Percentiles rank a stretch among this genome's conserved stretches.
These are phyloP conservation scores for Phtheirospermum japonicum DNA, from an alignment of 257 asterid species.

Conservation along the genomic window DNA sequence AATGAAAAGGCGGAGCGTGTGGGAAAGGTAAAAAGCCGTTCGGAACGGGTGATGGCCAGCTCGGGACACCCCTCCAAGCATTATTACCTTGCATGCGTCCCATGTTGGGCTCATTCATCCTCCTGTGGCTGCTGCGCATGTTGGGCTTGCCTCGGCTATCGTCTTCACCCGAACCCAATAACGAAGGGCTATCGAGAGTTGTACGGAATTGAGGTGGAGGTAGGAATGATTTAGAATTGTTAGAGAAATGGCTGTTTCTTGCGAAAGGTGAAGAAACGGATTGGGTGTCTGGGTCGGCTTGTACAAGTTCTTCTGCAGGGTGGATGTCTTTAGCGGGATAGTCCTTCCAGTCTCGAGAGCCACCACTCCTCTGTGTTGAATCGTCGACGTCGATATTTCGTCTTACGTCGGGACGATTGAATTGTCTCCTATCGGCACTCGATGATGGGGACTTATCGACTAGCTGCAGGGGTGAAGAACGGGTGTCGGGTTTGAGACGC, in stretches of 20 bases:
- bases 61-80: constrained; percentile 89
- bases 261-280: constrained; percentile 78
- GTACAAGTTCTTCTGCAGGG: constrained; percentile 65
- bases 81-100: constrained; percentile 78
- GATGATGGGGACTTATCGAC: constrained; percentile 80
- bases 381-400: constrained; percentile 66
- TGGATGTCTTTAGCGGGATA: constrained; percentile 50
- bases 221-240: constrained; percentile 56
- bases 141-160: constrained; percentile 69
- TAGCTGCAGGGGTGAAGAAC: constrained; percentile 58
- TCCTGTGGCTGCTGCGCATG: constrained; percentile 75
- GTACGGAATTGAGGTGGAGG: constrained; percentile 60
- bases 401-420: constrained; percentile 59
- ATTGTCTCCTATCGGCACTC: constrained; percentile 56
- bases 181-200: constrained; percentile 62
- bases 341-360: constrained; percentile 64
- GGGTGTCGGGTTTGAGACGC: constrained; percentile 61
- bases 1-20: constrained; percentile 78
- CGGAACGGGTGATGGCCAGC: constrained; percentile 87
- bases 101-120: constrained; percentile 67
- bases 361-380: constrained; percentile 67
- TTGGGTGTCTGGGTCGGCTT: constrained; percentile 58
- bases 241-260: constrained; percentile 55
- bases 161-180: constrained; percentile 63
- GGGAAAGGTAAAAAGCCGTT: constrained; percentile 94